Evolutionary conservation across 2,329 filamentous ascomycete species (phyloP).

Genomic region (Scleromitrula shiraiana): DNA sequence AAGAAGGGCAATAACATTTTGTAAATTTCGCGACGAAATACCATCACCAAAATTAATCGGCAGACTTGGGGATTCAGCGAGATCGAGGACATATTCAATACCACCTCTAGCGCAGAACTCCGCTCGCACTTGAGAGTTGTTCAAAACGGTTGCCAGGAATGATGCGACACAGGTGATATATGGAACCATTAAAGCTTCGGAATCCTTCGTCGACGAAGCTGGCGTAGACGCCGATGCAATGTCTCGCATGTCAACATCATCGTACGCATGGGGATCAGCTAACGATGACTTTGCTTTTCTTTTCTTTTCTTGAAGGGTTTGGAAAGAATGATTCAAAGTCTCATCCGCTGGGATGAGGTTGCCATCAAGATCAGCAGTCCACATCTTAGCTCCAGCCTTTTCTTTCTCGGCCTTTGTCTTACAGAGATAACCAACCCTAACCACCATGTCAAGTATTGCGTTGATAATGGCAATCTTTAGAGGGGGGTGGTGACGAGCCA

Average conservation of each 20-base stretch:
- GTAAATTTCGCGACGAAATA: conserved; percentile 60
- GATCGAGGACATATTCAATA: conserved; percentile 74
- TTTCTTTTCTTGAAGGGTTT: conserved; percentile 30
- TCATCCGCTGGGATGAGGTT: conserved; percentile 50
- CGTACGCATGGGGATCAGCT: no score
- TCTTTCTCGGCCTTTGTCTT: conserved; percentile 58
- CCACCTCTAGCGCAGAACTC: conserved; percentile 73
- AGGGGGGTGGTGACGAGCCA: conserved; percentile 85
- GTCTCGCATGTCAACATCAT: conserved; percentile 62
- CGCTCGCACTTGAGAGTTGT: conserved; percentile 25
- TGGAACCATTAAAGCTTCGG: conserved; percentile 24
- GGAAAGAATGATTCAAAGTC: conserved; percentile 17
- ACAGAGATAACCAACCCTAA: conserved; percentile 68
- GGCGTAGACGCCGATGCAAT: conserved; percentile 19
- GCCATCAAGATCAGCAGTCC: conserved; percentile 51
- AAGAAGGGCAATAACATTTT: conserved; percentile 66
- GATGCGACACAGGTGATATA: conserved; percentile 70
- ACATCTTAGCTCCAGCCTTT: conserved; percentile 73
- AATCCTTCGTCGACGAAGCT: conserved; percentile 13
- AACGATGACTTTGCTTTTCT: conserved; percentile 34
- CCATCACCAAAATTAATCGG: conserved; percentile 64
- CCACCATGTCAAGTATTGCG: conserved; percentile 83
- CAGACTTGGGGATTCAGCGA: conserved; percentile 74
- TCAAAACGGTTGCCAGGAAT: conserved; percentile 50
- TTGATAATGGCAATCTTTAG: conserved; percentile 74